Percentiles rank a stretch among this genome's conserved stretches.
Evolutionary conservation across 2,329 filamentous ascomycete species (phyloP).

Genomic region (Cytospora leucostoma): DNA sequence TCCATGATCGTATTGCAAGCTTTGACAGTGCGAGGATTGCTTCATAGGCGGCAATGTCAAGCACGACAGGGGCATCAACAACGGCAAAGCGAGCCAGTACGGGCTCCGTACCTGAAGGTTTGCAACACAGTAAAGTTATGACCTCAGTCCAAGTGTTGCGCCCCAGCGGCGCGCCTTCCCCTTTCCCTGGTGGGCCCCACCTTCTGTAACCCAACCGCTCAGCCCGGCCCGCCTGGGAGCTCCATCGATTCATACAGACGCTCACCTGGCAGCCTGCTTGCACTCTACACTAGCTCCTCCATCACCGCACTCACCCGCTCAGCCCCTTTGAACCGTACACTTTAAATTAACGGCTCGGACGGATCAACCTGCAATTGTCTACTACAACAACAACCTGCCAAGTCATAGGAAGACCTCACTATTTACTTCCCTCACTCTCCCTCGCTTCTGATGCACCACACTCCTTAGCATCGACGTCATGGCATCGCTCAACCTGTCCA

Average conservation of each 20-base stretch:
- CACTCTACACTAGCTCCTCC: conserved; percentile 16
- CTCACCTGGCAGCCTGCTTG: not conserved
- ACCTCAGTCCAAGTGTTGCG: conserved; percentile 21
- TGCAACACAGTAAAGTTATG: conserved; percentile 6
- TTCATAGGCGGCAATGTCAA: not conserved
- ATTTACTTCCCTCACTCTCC: conserved; percentile 11
- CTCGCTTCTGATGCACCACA: conserved; percentile 21
- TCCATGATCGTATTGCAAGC: not conserved
- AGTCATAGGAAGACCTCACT: conserved; percentile 4
- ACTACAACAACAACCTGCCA: not conserved
- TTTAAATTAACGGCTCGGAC: conserved; percentile 17
- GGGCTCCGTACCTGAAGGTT: not conserved
- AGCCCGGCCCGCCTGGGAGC: conserved; percentile 11
- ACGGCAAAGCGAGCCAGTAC: not conserved
- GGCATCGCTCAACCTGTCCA: conserved; percentile 79
- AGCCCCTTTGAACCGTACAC: conserved; percentile 22
- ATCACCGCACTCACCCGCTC: conserved; percentile 25
- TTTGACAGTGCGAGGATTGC: not conserved
- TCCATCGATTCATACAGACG: conserved; percentile 10
- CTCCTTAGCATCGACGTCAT: conserved; percentile 48
- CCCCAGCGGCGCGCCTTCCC: conserved; percentile 24
- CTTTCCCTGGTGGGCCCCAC: conserved; percentile 26
- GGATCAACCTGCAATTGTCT: not conserved
- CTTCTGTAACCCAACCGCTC: conserved; percentile 19
- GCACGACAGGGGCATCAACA: no score